Evolutionary conservation across 164 flowering plant species (phyloP).

Genomic region (Aristolochia californica): DNA sequence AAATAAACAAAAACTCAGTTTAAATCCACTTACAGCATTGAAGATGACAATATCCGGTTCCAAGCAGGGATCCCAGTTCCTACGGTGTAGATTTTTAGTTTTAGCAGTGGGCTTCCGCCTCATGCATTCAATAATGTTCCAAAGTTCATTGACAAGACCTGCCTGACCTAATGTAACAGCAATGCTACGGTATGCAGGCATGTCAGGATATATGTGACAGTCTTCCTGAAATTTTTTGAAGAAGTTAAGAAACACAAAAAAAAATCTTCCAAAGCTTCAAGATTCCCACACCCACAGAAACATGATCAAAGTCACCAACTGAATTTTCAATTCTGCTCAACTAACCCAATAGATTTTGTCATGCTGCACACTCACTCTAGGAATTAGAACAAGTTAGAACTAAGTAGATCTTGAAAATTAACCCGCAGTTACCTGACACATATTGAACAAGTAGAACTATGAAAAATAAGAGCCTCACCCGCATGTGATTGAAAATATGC

Average conservation of each 20-base stretch:
- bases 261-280: conserved; percentile 8
- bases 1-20: too few relatives aligned
- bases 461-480: conserved; percentile 29
- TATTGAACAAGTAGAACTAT: neutral
- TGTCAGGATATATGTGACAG: conserved; percentile 70
- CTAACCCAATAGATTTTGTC: too few relatives aligned
- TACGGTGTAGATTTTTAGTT: conserved; percentile 31
- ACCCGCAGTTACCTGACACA: neutral
- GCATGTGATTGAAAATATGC: conserved; percentile 63
- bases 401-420: neutral
- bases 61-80: conserved; percentile 75
- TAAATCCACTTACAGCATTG: conserved; percentile 70
- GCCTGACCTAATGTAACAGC: conserved; percentile 93
- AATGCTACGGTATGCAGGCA: conserved; percentile 77
- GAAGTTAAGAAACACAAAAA: neutral
- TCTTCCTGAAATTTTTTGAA: conserved; percentile 44
- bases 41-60: conserved; percentile 85
- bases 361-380: too few relatives aligned
- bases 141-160: conserved; percentile 69
- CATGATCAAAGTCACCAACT: too few relatives aligned
- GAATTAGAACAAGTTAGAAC: too few relatives aligned
- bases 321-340: too few relatives aligned
- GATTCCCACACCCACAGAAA: too few relatives aligned
- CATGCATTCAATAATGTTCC: conserved; percentile 64
- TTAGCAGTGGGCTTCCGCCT: conserved; percentile 51